These are phyloP conservation scores for Rhododendron kiyosumense DNA, from an alignment of 148 eudicot genomes.

Conservation along the genomic window DNA sequence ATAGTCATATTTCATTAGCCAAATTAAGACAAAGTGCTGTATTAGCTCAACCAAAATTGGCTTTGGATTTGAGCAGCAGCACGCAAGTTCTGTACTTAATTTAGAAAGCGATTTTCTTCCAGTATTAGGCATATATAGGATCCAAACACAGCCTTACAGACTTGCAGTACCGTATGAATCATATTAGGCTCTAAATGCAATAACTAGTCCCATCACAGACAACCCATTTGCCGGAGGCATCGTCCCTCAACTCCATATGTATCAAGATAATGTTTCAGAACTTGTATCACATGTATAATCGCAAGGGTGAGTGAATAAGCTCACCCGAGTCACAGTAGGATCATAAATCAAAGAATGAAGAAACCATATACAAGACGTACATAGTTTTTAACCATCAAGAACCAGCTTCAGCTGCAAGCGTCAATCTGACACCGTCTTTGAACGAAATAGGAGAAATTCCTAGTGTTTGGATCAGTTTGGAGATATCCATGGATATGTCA, in stretches of 20 bases:
- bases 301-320: background rate
- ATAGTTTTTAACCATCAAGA: slow-evolving; percentile 12
- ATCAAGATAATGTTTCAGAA: background rate
- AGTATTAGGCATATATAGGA: background rate
- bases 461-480: slow-evolving; percentile 50
- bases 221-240: background rate
- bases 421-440: slow-evolving; percentile 63
- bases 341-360: background rate
- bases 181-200: background rate
- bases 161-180: background rate
- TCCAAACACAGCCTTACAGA: background rate
- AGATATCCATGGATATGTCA: slow-evolving; percentile 90
- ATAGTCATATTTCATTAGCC: too few relatives aligned
- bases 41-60: background rate
- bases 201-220: background rate
- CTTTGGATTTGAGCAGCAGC: background rate
- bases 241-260: background rate
- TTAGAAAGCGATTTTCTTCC: background rate
- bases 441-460: slow-evolving; percentile 48
- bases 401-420: slow-evolving; percentile 42
- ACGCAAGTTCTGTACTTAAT: background rate
- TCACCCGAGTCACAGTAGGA: background rate
- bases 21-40: background rate
- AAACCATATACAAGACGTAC: background rate
- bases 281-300: background rate